phyloP scores from a whole-genome alignment of 805 yeast genomes.

The Barnettozyma botsteinii region DNA sequence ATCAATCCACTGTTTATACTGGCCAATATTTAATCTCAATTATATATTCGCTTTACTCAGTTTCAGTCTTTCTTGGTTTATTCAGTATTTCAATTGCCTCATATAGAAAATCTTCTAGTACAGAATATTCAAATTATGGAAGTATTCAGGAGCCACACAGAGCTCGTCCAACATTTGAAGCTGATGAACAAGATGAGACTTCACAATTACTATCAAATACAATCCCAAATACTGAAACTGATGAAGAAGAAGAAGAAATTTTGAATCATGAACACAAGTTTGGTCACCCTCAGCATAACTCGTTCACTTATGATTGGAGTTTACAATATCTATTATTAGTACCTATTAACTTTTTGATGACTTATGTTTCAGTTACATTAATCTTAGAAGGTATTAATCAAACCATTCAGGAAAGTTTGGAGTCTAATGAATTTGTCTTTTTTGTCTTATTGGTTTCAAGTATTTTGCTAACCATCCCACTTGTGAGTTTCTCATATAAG shows the following conservation, averaged over 20 bases:
- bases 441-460: slow-evolving; percentile 31
- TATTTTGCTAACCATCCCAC: slow-evolving; percentile 39
- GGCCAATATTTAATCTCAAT: slow-evolving; percentile 48
- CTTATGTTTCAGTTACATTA: slow-evolving; percentile 45
- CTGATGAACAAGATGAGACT: slow-evolving; percentile 22
- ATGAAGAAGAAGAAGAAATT: slow-evolving; percentile 6
- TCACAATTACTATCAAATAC: slow-evolving; percentile 30
- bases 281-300: slow-evolving; percentile 24
- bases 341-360: slow-evolving; percentile 56
- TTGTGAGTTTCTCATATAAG: slow-evolving; percentile 66
- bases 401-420: slow-evolving; percentile 60
- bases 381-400: slow-evolving; percentile 61
- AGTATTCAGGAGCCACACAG: neutral
- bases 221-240: slow-evolving; percentile 13
- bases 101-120: slow-evolving; percentile 10
- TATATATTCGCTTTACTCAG: slow-evolving; percentile 40
- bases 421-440: slow-evolving; percentile 36
- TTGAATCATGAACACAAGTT: slow-evolving; percentile 2
- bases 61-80: slow-evolving; percentile 47
- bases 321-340: slow-evolving; percentile 63
- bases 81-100: slow-evolving; percentile 32
- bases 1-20: slow-evolving; percentile 34
- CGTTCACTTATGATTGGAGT: slow-evolving; percentile 74
- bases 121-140: neutral
- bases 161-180: slow-evolving; percentile 5